Base-by-base conservation (phyloP, 2,329 filamentous ascomycete species). In the Claviceps capensis region DNA sequence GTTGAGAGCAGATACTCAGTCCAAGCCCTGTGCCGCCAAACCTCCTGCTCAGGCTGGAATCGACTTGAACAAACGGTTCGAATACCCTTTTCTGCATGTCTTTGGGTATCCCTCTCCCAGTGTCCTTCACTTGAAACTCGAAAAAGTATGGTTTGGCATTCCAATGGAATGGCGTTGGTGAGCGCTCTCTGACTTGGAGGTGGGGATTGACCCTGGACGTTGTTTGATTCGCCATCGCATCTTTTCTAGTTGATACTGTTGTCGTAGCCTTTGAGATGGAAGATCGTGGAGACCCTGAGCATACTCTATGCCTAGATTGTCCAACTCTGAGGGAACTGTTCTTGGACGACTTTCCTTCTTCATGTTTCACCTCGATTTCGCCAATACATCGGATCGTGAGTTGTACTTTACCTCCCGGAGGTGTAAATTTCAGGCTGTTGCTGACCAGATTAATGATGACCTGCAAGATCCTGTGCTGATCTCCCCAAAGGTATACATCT, bases 31-130 rank as follows among this genome's bases (percentile, higher is more conserved):
- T 95, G 16, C 90, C 90, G 17, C 88, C 88, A 62, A 84, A 94
- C 62, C 93, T 93, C 66, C 88, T 94, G 70, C 86, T 94, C 16
- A 96, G 70, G 1, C 88, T 86, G 1, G 93, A 71, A 62, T 95
- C 89, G n/a, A 86, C 90, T 66, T 96, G 90, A 0, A 95, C 86
- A 62, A 96, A 96, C 0, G 90, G 90, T 65, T 95, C 90, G 63
- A 96, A 96, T 9, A 96, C 88, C 58, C 83, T 83, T 52, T 86
- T 74, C 59, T 89, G 88, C 65, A 94, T 79, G 56, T 84, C 72
- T 6, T 82, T 78, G 0, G 88, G 81, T 52, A 95, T 95, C 30
- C 90, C 90, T 0, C 88, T 89, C 0, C 90, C 90, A 0, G 83
- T 91, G 58, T 96, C 90, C 62, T 88, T 77, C 1, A 95, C 88